These are phyloP conservation scores for Penstemon barbatus DNA, from an alignment of 257 asterid species.

Conservation along the genomic window DNA sequence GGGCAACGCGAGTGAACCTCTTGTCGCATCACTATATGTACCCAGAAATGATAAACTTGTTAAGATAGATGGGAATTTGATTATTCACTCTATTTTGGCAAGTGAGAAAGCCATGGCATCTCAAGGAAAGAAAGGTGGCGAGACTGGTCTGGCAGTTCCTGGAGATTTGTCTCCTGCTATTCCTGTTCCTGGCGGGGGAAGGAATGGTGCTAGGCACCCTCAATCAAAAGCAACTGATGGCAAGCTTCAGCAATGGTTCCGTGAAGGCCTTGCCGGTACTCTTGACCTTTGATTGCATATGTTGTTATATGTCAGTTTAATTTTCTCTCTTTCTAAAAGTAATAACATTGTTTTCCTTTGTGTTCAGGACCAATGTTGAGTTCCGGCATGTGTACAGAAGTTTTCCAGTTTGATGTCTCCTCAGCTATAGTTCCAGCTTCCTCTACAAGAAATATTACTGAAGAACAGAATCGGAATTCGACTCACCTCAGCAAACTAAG, in stretches of 20 bases:
- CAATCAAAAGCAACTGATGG: conserved; percentile 74
- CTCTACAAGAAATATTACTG: conserved; percentile 50
- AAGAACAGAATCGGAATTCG: conserved; percentile 43
- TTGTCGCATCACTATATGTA: conserved; percentile 70
- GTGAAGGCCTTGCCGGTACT: conserved; percentile 96
- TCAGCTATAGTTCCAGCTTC: conserved; percentile 72
- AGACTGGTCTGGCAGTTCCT: conserved; percentile 74
- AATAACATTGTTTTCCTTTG: conserved; percentile 1
- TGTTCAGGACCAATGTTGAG: conserved; percentile 87
- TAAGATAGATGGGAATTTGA: conserved; percentile 75
- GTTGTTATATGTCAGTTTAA: conserved; percentile 12
- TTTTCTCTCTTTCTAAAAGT: not conserved
- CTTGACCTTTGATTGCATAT: not conserved
- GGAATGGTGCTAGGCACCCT: conserved; percentile 45
- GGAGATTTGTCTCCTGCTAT: conserved; percentile 55
- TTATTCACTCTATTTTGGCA: conserved; percentile 70
- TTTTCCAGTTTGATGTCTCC: conserved; percentile 89
- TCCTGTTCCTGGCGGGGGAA: conserved; percentile 55
- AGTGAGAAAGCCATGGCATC: conserved; percentile 79
- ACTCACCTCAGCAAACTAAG: conserved; percentile 49
- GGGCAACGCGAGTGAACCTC: conserved; percentile 60
- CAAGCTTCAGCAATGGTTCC: conserved; percentile 91
- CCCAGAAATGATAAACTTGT: conserved; percentile 80
- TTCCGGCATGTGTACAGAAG: conserved; percentile 94
- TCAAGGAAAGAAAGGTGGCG: conserved; percentile 44